A percentile compares a stretch with the other conserved stretches of the same genome.
Conservation (phyloP, 2,329 filamentous ascomycete species). For the Didymella arachidicola region DNA sequence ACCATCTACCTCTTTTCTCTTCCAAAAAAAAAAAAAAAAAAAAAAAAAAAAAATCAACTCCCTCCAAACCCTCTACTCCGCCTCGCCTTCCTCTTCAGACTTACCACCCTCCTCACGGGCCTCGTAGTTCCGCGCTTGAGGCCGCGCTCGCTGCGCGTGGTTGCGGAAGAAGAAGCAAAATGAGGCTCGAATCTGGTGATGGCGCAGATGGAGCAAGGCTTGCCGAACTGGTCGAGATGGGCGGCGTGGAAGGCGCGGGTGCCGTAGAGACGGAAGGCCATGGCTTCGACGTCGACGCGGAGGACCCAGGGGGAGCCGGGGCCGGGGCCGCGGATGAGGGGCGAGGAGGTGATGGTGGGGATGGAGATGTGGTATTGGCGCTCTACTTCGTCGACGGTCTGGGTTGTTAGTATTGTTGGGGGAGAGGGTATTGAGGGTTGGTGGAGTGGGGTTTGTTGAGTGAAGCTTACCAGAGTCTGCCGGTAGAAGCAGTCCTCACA, state of each 20-base stretch:
- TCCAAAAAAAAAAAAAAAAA: background rate
- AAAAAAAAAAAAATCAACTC: background rate
- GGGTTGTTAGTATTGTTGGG: constrained; percentile 8
- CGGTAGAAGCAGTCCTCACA: constrained; percentile 44
- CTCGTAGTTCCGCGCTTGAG: constrained; percentile 15
- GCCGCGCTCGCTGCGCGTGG: constrained; percentile 8
- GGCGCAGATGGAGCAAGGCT: constrained; percentile 36
- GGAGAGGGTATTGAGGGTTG: too few species aligned
- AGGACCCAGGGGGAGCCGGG: constrained; percentile 35
- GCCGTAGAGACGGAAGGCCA: constrained; percentile 41
- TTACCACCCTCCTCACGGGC: constrained; percentile 3
- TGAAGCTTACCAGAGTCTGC: constrained; percentile 38
- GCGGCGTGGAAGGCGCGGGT: constrained; percentile 41
- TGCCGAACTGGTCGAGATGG: constrained; percentile 32
- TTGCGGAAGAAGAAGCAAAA: background rate
- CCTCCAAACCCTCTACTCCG: background rate
- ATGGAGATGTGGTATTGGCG: constrained; percentile 40
- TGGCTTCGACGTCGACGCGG: constrained; percentile 41
- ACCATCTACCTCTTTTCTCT: background rate
- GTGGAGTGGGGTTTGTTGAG: too few species aligned
- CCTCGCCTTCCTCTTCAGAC: constrained; percentile 12
- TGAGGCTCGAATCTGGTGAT: constrained; percentile 25
- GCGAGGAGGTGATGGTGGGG: constrained; percentile 23
- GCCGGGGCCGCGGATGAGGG: constrained; percentile 26
- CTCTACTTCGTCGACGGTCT: constrained; percentile 40